Conservation (phyloP, 306 rosid genomes). For the Carpinus fangiana region DNA sequence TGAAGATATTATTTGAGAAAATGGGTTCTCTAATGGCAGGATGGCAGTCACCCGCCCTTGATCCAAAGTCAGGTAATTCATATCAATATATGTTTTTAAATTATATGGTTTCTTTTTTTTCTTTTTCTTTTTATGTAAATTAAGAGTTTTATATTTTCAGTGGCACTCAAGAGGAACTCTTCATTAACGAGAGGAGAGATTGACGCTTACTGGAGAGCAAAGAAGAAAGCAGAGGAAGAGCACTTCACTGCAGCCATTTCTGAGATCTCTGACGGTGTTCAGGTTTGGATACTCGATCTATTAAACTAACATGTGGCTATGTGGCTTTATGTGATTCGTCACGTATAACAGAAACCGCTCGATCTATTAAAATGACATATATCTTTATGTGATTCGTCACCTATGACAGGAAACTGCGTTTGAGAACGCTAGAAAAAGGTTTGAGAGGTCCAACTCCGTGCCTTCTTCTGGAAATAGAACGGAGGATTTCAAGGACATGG, state of each 20-base stretch:
- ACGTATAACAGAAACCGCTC: too few relatives aligned
- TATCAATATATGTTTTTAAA: too few relatives aligned
- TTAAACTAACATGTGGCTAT: too few relatives aligned
- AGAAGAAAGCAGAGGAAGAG: slow-evolving; percentile 53
- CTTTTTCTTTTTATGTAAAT: too few relatives aligned
- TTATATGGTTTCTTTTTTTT: too few relatives aligned
- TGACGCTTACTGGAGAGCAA: slow-evolving; percentile 57
- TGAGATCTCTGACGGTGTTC: slow-evolving; percentile 13
- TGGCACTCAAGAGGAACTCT: slow-evolving; percentile 38
- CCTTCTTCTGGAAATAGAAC: slow-evolving; percentile 17
- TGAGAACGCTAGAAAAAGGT: slow-evolving; percentile 21
- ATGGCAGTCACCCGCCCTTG: slow-evolving; percentile 49
- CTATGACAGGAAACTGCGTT: slow-evolving; percentile 15
- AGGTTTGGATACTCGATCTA: slow-evolving; percentile 32
- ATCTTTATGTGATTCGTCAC: too few relatives aligned
- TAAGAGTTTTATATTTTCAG: slow-evolving; percentile 18
- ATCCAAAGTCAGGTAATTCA: slow-evolving; percentile 55
- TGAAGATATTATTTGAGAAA: neutral
- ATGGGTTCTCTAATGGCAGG: slow-evolving; percentile 96
- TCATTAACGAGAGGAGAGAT: slow-evolving; percentile 69
- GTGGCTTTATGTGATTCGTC: too few relatives aligned
- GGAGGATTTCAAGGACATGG: slow-evolving; percentile 17
- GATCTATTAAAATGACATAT: too few relatives aligned
- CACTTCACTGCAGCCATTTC: slow-evolving; percentile 47
- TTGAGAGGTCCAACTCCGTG: slow-evolving; percentile 42